Evolutionary conservation across 2,329 filamentous ascomycete genomes (phyloP).

Genomic region (Cordyceps farinosa): DNA sequence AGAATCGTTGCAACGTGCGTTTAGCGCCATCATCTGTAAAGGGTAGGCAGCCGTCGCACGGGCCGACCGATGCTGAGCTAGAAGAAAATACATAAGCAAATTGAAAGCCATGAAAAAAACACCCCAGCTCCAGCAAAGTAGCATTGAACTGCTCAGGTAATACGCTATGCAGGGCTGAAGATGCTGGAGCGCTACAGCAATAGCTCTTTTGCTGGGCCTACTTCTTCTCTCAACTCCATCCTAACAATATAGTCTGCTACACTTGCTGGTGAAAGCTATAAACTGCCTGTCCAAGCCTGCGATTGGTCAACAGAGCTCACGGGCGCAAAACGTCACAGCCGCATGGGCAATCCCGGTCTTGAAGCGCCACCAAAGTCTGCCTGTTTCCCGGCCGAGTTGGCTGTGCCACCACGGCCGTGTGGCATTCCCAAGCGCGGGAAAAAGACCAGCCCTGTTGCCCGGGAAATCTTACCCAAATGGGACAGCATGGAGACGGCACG

Average conservation of each 20-base stretch:
- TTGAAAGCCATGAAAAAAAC: not conserved
- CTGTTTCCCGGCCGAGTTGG: not conserved
- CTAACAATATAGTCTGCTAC: not conserved
- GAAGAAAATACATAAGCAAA: not conserved
- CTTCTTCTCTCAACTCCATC: not conserved
- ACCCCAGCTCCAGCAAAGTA: not conserved
- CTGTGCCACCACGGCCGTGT: not conserved
- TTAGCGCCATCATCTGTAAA: not conserved
- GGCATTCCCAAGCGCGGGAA: not conserved
- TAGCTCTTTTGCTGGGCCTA: not conserved
- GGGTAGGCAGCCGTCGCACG: not conserved
- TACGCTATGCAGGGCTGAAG: not conserved
- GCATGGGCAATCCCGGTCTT: not conserved
- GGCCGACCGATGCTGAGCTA: not conserved
- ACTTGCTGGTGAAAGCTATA: not conserved
- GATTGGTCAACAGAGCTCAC: too few relatives aligned
- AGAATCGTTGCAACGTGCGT: not conserved
- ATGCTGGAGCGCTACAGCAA: not conserved
- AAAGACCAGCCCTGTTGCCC: not conserved
- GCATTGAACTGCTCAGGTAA: not conserved
- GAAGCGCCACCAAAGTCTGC: not conserved
- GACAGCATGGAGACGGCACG: slow-evolving; percentile 1
- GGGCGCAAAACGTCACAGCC: not conserved
- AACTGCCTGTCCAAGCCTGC: too few relatives aligned
- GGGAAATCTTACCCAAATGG: slow-evolving; percentile 1